Conservation (phyloP, 495 filamentous ascomycete species). For the Lophiostoma macrostomum region DNA sequence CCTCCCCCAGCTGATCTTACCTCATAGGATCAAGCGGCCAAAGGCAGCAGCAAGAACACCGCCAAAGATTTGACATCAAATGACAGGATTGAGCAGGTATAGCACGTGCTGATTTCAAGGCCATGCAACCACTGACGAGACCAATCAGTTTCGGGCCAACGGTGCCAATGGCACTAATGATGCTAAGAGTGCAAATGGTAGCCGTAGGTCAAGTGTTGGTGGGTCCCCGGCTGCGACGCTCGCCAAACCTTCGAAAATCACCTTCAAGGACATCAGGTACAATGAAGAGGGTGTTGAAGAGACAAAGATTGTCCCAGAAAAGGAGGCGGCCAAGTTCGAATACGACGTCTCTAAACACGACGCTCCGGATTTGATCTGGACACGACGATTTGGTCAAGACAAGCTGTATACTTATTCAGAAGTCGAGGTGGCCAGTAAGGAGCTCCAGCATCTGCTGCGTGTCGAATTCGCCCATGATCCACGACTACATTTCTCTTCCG, state of each 20-base stretch:
- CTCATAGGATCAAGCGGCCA: background rate
- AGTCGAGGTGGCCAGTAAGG: conserved; percentile 1
- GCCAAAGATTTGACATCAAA: background rate
- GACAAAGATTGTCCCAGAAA: background rate
- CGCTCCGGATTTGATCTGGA: conserved; percentile 4
- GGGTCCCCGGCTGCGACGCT: no score
- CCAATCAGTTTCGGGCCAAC: background rate
- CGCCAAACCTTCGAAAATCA: background rate
- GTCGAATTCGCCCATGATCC: conserved; percentile 1
- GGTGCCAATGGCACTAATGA: no score
- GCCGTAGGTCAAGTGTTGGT: no score
- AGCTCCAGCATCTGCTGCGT: background rate
- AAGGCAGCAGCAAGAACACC: background rate
- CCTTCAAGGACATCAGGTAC: background rate
- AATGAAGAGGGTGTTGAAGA: background rate
- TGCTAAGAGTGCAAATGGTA: background rate
- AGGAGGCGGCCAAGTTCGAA: background rate
- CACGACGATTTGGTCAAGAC: background rate
- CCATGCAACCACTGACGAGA: background rate
- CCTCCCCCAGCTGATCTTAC: background rate
- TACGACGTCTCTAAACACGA: background rate
- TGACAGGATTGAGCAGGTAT: background rate
- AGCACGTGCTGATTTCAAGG: background rate
- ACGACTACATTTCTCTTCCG: background rate
- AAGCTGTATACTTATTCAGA: background rate